Evolutionary conservation across 495 filamentous ascomycete species (phyloP).

Genomic region (Xylaria curta): DNA sequence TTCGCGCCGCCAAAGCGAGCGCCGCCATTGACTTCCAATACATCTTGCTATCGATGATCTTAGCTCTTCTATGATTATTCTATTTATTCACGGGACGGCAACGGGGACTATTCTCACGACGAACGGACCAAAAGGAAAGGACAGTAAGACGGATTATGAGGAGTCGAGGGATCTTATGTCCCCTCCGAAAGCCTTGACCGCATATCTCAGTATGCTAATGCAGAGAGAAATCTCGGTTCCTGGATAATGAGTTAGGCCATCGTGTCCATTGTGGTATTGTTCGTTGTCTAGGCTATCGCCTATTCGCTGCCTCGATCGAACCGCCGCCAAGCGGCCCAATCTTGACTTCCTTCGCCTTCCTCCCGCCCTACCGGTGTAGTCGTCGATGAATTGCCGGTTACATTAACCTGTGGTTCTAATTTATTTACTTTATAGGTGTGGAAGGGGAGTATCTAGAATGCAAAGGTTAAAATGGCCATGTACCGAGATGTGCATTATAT

Average conservation of each 20-base stretch:
- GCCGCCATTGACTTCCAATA: conserved; percentile 36
- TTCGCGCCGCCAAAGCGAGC: conserved; percentile 40
- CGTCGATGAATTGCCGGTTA: conserved; percentile 14
- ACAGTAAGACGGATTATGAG: background rate
- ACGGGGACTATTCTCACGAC: background rate
- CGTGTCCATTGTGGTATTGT: background rate
- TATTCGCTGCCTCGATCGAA: conserved; percentile 6
- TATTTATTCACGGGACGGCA: background rate
- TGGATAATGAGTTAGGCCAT: background rate
- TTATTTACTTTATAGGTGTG: conserved; percentile 13
- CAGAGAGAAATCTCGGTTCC: conserved; percentile 1
- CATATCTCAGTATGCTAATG: background rate
- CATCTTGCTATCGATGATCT: conserved; percentile 35
- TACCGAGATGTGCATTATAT: conserved; percentile 14
- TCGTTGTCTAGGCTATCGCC: background rate
- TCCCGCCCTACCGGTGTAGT: conserved; percentile 2
- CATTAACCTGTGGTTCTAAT: conserved; percentile 17
- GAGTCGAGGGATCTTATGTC: conserved; percentile 11
- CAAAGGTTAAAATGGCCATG: conserved; percentile 19
- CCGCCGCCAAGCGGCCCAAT: background rate
- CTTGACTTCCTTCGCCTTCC: conserved; percentile 1
- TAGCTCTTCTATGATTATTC: background rate
- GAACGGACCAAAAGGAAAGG: background rate
- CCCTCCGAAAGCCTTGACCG: background rate
- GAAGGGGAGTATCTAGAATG: conserved; percentile 20